Percentiles rank a stretch among this genome's conserved stretches.
Evolutionary conservation across 2,329 filamentous ascomycete species (phyloP).

Genomic region (Thelonectria olida): DNA sequence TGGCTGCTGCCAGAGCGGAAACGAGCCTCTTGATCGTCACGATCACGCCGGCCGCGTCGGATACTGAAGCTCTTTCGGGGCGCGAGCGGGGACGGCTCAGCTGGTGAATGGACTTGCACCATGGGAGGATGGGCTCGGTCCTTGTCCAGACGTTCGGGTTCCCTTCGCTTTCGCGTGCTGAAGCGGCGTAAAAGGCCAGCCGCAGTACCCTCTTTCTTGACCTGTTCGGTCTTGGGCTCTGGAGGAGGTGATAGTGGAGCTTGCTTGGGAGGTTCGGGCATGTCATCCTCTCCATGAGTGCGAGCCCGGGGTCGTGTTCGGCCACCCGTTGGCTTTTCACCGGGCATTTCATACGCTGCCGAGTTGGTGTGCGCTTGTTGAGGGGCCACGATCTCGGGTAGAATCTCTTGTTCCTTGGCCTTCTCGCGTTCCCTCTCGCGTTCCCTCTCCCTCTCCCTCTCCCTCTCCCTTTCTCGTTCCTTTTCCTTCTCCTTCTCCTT

Average conservation of each 20-base stretch:
- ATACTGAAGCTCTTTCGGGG: conserved; percentile 92
- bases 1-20: conserved; percentile 69
- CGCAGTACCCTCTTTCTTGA: conserved; percentile 88
- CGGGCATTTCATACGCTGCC: conserved; percentile 85
- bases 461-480: conserved; percentile 38
- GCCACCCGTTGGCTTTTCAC: conserved; percentile 86
- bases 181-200: conserved; percentile 87
- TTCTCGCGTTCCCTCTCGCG: conserved; percentile 38
- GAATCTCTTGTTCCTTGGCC: conserved; percentile 53
- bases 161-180: conserved; percentile 83
- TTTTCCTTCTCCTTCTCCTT: conserved; percentile 32
- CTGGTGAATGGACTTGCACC: conserved; percentile 81
- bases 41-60: conserved; percentile 64
- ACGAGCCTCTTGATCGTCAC: conserved; percentile 58
- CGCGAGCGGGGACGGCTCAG: conserved; percentile 66
- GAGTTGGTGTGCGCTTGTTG: conserved; percentile 91
- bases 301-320: conserved; percentile 85
- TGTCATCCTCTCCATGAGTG: conserved; percentile 94
- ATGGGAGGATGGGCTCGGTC: conserved; percentile 75
- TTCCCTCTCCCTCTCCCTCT: conserved; percentile 52
- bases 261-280: conserved; percentile 65
- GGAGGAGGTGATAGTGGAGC: conserved; percentile 45
- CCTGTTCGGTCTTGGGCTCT: conserved; percentile 67
- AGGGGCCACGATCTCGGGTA: conserved; percentile 82
- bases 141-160: conserved; percentile 69